Conservation (phyloP, 495 filamentous ascomycete species). For the Hapsidospora chrysogenum region DNA sequence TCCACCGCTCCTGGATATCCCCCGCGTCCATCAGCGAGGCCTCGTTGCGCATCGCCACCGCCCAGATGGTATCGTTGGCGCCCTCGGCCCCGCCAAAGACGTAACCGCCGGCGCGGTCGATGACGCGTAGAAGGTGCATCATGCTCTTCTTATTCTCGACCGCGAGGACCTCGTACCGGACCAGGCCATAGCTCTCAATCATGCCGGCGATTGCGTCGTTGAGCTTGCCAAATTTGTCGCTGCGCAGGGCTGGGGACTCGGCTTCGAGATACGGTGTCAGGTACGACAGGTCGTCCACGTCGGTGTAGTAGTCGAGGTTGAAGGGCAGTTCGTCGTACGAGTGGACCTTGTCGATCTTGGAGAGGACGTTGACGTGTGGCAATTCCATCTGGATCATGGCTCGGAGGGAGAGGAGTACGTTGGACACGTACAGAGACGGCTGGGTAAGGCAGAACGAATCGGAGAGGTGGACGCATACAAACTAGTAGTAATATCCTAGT, state of each 20-base stretch:
- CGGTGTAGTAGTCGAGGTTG: slow-evolving; percentile 91
- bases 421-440: slow-evolving; percentile 87
- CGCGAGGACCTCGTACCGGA: slow-evolving; percentile 82
- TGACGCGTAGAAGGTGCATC: slow-evolving; percentile 72
- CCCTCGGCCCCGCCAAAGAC: slow-evolving; percentile 84
- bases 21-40: slow-evolving; percentile 58
- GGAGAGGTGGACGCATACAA: slow-evolving; percentile 77
- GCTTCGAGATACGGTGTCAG: slow-evolving; percentile 62
- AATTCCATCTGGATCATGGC: slow-evolving; percentile 97
- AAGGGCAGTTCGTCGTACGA: slow-evolving; percentile 72
- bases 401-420: slow-evolving; percentile 77
- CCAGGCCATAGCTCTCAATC: slow-evolving; percentile 74
- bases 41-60: slow-evolving; percentile 82
- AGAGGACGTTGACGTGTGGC: slow-evolving; percentile 86
- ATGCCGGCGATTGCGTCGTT: slow-evolving; percentile 78
- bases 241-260: slow-evolving; percentile 34
- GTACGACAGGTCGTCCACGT: slow-evolving; percentile 84
- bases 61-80: slow-evolving; percentile 87
- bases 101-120: slow-evolving; percentile 85
- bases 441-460: slow-evolving; percentile 84
- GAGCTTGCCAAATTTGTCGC: slow-evolving; percentile 60
- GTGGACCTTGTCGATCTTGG: slow-evolving; percentile 83
- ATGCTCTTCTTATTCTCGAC: slow-evolving; percentile 94
- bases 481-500: too few species aligned
- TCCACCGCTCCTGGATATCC: slow-evolving; percentile 90